Evolutionary conservation across 352 stramenopile genomes (phyloP).

Genomic region (Phytophthora europaea): DNA sequence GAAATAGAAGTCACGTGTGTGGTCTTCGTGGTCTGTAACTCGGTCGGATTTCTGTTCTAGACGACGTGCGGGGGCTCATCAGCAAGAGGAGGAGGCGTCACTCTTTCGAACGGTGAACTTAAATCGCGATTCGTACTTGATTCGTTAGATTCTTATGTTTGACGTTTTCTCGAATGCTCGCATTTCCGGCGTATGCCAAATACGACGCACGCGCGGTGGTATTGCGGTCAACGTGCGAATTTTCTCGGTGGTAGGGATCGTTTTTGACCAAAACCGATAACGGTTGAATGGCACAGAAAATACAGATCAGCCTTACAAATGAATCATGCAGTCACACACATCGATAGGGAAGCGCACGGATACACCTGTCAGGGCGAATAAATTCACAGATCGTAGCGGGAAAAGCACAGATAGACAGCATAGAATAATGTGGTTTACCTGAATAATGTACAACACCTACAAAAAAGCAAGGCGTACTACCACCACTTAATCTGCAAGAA

Average conservation of each 20-base stretch:
- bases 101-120: too few species aligned
- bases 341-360: background rate
- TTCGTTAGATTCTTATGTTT: too few species aligned
- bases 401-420: background rate
- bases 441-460: background rate
- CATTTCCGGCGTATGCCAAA: too few species aligned
- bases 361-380: background rate
- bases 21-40: background rate
- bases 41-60: too few species aligned
- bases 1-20: constrained; percentile 10
- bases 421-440: background rate
- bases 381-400: background rate
- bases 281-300: background rate
- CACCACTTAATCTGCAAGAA: too few species aligned
- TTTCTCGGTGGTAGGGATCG: too few species aligned
- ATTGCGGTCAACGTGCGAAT: too few species aligned
- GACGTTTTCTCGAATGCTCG: too few species aligned
- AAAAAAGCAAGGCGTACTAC: background rate
- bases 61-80: too few species aligned
- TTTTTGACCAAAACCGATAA: background rate
- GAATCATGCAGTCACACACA: background rate
- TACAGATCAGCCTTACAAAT: background rate
- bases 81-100: too few species aligned
- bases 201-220: too few species aligned
- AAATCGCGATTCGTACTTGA: too few species aligned